These are phyloP conservation scores for Eucalyptus pauciflora DNA, from an alignment of 345 rosid species.

Conservation along the genomic window DNA sequence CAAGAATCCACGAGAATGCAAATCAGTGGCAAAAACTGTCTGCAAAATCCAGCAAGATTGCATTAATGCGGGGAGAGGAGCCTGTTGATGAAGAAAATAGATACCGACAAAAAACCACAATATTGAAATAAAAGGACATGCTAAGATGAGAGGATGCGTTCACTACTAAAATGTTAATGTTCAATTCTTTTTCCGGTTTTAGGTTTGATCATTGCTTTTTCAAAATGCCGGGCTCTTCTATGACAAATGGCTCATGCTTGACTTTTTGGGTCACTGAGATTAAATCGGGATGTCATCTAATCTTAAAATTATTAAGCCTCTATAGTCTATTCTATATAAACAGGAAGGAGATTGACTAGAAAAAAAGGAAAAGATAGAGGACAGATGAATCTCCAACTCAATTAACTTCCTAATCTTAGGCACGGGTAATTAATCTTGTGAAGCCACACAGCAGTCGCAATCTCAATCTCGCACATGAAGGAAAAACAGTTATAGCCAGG, in stretches of 20 bases:
- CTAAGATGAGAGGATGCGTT: not conserved
- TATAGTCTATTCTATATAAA: not conserved
- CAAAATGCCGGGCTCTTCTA: not conserved
- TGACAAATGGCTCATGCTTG: not conserved
- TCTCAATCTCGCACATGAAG: not conserved
- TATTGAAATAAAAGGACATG: not conserved
- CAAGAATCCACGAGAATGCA: slow-evolving; percentile 67
- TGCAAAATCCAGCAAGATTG: slow-evolving; percentile 10
- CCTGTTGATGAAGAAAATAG: not conserved
- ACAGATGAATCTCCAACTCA: not conserved
- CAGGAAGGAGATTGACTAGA: not conserved
- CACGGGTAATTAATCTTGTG: not conserved
- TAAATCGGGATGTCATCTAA: not conserved
- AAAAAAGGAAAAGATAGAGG: not conserved
- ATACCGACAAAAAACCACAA: not conserved
- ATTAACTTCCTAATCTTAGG: not conserved
- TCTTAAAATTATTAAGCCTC: not conserved
- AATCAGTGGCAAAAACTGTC: slow-evolving; percentile 90
- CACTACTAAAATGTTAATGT: not conserved
- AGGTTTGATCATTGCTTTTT: not conserved
- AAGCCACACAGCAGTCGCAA: not conserved
- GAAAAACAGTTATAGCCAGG: not conserved
- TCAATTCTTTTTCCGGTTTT: not conserved
- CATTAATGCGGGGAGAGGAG: not conserved
- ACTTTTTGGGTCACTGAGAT: not conserved